Evolutionary conservation across 306 rosid genomes (phyloP), one percentile per base, ranked within the genome.

Genomic region (Delonix regia): DNA sequence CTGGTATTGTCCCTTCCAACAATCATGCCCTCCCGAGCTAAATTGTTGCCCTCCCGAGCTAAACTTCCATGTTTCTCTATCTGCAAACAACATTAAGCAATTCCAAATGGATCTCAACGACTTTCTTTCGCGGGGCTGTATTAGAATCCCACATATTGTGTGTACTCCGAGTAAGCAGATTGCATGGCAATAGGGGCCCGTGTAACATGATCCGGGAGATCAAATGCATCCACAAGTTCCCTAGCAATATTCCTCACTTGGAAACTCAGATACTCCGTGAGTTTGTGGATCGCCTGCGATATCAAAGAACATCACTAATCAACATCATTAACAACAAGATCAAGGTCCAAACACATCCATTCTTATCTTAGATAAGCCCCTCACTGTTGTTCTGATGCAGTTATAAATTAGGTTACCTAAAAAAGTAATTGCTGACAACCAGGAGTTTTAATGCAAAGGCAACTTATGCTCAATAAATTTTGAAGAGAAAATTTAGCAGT

Each of bases 171-270:
- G 86, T 95, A 95, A 33, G 99, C 98, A 53, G 83, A 91, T 76
- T 82, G 86, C 94, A 86, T 88, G 48, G 93, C 99, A 72, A 95
- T 95, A 36, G 99, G 99, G 13, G 99, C 99, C 14, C 97, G 78
- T 28, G 90, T 91, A 42, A 89, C 97, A 38, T 88, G 52, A 80
- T 89, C 94, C 1, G 99, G 96, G 79, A 92, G 88, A 86, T 92
- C 99, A 82, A 95, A 95, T 56, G 98, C 89, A 59, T 92, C 91
- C 5, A 92, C 83, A 5, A 95, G 94, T 81, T 95, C 98, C 79
- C 77, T 83, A 11, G 99, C 97, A 77, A 92, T 85, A 83, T 90
- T 92, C 83, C 88, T 89, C 86, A 95, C 98, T 86, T 86, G 95
- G 85, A 95, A 95, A 83, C 99, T 84, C 66, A 95, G 87, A 85